These are phyloP conservation scores for Blastobotrys persicus DNA, from an alignment of 1,139 yeast species.

Conservation along the genomic window DNA sequence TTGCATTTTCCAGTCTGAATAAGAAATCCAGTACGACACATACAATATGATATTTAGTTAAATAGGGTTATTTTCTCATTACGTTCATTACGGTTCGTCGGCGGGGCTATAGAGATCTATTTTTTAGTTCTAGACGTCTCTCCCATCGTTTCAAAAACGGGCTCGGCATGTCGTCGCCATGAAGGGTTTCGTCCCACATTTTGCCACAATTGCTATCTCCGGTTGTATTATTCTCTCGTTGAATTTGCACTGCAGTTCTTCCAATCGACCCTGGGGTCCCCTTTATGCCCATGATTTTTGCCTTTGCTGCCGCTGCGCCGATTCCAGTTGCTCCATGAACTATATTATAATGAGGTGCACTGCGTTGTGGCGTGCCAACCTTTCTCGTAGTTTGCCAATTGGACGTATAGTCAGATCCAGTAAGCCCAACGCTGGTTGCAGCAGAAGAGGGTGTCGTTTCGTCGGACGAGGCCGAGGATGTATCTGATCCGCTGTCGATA, in stretches of 20 bases:
- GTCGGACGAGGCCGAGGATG: background rate
- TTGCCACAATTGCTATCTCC: constrained; percentile 14
- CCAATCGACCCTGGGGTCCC: constrained; percentile 26
- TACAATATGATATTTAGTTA: background rate
- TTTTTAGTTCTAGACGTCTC: constrained; percentile 32
- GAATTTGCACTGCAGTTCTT: constrained; percentile 24
- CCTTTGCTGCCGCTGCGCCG: constrained; percentile 30
- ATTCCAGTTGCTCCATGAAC: constrained; percentile 12
- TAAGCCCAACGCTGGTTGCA: constrained; percentile 11
- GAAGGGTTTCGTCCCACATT: constrained; percentile 28
- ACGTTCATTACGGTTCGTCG: background rate
- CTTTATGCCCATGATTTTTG: constrained; percentile 25
- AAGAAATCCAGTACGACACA: no score
- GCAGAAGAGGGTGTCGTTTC: constrained; percentile 10
- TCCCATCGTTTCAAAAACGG: constrained; percentile 37
- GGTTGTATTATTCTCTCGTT: constrained; percentile 16
- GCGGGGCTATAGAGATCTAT: constrained; percentile 20
- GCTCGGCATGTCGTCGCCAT: constrained; percentile 34
- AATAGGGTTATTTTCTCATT: constrained; percentile 1
- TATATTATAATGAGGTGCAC: constrained; percentile 24
- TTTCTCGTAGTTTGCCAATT: constrained; percentile 27
- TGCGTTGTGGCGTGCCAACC: constrained; percentile 21
- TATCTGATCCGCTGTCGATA: background rate
- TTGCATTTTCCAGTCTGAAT: no score
- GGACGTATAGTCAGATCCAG: constrained; percentile 21